Evolutionary conservation across 805 yeast genomes (phyloP).

Genomic region (Saccharomycopsis microspora): DNA sequence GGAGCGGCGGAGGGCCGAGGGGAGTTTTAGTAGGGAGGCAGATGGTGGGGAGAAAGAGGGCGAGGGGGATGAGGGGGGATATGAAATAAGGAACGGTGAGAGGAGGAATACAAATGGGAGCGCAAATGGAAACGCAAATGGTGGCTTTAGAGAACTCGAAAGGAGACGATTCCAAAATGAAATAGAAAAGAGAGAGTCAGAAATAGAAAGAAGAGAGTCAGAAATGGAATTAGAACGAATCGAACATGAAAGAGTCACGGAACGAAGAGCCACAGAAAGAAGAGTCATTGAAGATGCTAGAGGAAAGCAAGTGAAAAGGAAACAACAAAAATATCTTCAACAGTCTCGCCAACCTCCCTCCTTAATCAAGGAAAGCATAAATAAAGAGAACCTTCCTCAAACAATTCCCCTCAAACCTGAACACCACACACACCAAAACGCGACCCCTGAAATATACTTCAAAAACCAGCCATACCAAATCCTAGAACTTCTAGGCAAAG

Average conservation of each 20-base stretch:
- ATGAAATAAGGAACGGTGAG: too few species aligned
- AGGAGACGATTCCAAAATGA: too few species aligned
- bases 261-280: neutral
- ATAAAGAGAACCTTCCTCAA: neutral
- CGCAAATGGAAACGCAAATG: neutral
- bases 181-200: too few species aligned
- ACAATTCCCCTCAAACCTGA: conserved; percentile 20
- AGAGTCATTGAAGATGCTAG: neutral
- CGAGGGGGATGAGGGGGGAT: neutral
- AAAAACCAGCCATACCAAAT: conserved; percentile 38
- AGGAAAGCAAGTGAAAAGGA: too few species aligned
- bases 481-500: conserved; percentile 73
- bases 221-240: too few species aligned
- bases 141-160: too few species aligned
- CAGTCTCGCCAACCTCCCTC: neutral
- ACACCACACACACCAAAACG: neutral
- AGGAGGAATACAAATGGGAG: neutral
- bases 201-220: too few species aligned
- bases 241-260: too few species aligned
- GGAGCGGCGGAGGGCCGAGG: neutral
- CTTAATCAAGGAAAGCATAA: neutral
- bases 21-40: neutral
- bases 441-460: too few species aligned
- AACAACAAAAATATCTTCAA: neutral
- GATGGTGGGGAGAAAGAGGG: neutral